Base-by-base conservation (phyloP, 2,329 filamentous ascomycete genomes). In the Colletotrichum sp. region DNA sequence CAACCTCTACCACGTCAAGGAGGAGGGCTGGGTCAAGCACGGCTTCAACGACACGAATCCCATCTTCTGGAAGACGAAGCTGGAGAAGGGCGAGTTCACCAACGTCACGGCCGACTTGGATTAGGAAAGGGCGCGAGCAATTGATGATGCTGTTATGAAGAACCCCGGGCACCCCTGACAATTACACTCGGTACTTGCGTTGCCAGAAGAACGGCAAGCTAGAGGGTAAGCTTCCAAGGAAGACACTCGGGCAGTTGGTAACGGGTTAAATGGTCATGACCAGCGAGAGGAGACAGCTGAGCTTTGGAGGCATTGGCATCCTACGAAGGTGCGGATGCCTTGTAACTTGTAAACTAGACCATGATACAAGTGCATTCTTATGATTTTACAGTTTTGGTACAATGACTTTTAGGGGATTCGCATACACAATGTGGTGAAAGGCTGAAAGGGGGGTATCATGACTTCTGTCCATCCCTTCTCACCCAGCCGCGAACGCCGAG, bases 31-130 rank as follows among this genome's bases (percentile, higher is more conserved):
- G 97, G 96, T 98, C 83, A 98, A 98, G 92, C 96, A 99, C 84
- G 97, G 97, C 78, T 99, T 99, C 83, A 96, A 90, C 83, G 97
- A 99, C 87, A 99, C 96, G 81, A 98, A 99, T 90, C 96, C 96
- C 60, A 98, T 99, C 84, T 99, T 99, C 93, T 99, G 97, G 97
- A 94, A 98, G 90, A 98, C 96, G 66, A 99, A 99, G 93, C 88
- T 99, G 83, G 94, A 98, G 86, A 98, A 98, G 92, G 96, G 96
- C 86, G 97, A 99, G 89, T 99, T 99, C 87, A 96, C 94, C 79
- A 98, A 98, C 85, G 96, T 98, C 70, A 98, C 95, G 75, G 95
- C 94, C 81, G 88, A 93, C 82, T 85, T 98, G 83, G 90, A 91
- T n/a, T 92, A 89, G 75, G 78, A 63, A 67, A 21, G 18, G 28